A percentile compares a stretch with the other conserved stretches of the same genome.
phyloP scores from a whole-genome alignment of 148 eudicot species.

The Suaeda aralocaspica region DNA sequence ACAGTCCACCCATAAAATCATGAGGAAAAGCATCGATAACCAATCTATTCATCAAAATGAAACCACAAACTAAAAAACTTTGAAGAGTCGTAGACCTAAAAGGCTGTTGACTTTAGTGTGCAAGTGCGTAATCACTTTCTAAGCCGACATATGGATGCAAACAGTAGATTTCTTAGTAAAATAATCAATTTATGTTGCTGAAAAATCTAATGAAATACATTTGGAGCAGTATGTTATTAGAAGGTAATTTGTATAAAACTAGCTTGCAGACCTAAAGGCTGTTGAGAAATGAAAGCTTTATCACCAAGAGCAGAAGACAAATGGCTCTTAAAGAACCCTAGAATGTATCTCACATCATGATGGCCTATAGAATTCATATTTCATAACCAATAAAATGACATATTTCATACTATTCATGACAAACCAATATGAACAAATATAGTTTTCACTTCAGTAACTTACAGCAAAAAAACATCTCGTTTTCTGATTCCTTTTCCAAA shows the following conservation, averaged over 20 bases:
- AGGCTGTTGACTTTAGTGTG: no score
- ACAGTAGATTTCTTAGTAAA: no score
- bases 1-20: no score
- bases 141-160: background rate
- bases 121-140: background rate
- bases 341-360: background rate
- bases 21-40: no score
- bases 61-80: no score
- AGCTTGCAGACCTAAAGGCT: background rate
- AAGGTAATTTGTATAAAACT: background rate
- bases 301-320: background rate
- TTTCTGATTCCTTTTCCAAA: slow-evolving; percentile 82
- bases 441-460: slow-evolving; percentile 34
- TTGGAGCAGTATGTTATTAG: background rate
- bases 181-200: no score
- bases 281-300: background rate
- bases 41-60: no score
- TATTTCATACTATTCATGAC: background rate
- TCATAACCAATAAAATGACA: background rate
- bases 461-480: slow-evolving; percentile 85
- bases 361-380: background rate
- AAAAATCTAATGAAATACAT: background rate
- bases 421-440: background rate
- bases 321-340: background rate
- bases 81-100: no score